Percentiles rank a stretch among this genome's conserved stretches.
phyloP scores from a whole-genome alignment of 1,139 yeast species.

The Lodderomyces metapsilosis region DNA sequence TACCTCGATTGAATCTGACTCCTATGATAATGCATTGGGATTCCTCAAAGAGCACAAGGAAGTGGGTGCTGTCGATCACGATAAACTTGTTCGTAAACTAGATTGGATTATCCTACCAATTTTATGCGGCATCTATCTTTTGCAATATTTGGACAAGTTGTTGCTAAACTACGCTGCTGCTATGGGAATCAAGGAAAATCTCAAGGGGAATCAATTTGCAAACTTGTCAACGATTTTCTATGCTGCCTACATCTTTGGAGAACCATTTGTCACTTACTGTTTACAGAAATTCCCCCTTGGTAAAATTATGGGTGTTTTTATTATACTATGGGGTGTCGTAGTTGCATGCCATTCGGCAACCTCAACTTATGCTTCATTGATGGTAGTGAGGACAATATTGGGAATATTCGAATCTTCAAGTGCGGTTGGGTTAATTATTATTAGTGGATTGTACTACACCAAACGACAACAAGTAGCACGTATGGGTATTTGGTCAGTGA shows the following conservation, averaged over 20 bases:
- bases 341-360: constrained; percentile 36
- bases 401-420: constrained; percentile 45
- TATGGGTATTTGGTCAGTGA: constrained; percentile 38
- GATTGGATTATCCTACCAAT: constrained; percentile 33
- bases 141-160: constrained; percentile 46
- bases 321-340: constrained; percentile 43
- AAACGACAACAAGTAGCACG: constrained; percentile 36
- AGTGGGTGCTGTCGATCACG: constrained; percentile 6
- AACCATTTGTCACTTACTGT: constrained; percentile 38
- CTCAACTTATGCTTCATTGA: constrained; percentile 36
- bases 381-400: constrained; percentile 40
- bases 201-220: constrained; percentile 37
- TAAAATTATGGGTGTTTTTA: constrained; percentile 35
- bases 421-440: constrained; percentile 43
- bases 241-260: constrained; percentile 48
- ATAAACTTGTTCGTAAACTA: constrained; percentile 21
- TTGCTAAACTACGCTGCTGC: constrained; percentile 49
- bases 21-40: constrained; percentile 13
- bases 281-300: constrained; percentile 41
- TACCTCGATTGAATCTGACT: neutral
- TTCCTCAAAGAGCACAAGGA: constrained; percentile 12
- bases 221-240: constrained; percentile 44
- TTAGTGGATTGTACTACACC: constrained; percentile 44
- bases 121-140: constrained; percentile 38
- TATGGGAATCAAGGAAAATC: constrained; percentile 44